Conservation (phyloP, 2,329 filamentous ascomycete genomes). For the Cryphonectria japonica region DNA sequence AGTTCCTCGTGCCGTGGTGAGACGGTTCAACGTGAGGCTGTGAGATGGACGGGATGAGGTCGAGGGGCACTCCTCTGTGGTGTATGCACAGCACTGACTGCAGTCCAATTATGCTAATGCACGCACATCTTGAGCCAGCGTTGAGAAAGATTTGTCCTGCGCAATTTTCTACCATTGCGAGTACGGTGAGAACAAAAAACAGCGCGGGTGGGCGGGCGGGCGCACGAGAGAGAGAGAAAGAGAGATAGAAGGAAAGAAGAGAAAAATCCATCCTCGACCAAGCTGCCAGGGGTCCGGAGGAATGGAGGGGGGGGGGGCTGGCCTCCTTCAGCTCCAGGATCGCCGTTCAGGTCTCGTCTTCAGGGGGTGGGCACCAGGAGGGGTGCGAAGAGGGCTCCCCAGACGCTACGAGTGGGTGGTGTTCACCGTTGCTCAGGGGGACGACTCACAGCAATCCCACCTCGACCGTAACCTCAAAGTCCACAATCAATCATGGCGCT, state of each 20-base stretch:
- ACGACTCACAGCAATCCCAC: not conserved
- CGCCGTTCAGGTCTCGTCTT: not conserved
- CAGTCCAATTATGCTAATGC: not conserved
- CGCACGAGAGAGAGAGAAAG: too few species aligned
- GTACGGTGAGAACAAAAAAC: not conserved
- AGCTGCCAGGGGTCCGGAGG: not conserved
- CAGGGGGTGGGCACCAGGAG: slow-evolving; percentile 1
- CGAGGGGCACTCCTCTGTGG: not conserved
- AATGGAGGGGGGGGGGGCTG: too few species aligned
- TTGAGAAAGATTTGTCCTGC: not conserved
- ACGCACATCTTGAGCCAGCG: not conserved
- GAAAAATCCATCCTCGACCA: not conserved
- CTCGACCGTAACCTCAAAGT: slow-evolving; percentile 3
- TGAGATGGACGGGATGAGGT: not conserved
- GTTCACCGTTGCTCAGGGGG: slow-evolving; percentile 8
- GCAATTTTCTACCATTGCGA: not conserved
- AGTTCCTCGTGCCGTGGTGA: not conserved
- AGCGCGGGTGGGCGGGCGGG: not conserved
- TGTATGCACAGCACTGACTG: not conserved
- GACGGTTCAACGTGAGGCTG: not conserved
- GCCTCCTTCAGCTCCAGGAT: not conserved
- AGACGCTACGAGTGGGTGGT: slow-evolving; percentile 9
- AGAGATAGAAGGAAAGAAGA: not conserved
- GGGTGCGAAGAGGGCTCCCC: not conserved
- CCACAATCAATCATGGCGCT: slow-evolving; percentile 22